These are phyloP conservation scores for Aleurites moluccanus DNA, from an alignment of 441 rosid genomes.

Conservation along the genomic window DNA sequence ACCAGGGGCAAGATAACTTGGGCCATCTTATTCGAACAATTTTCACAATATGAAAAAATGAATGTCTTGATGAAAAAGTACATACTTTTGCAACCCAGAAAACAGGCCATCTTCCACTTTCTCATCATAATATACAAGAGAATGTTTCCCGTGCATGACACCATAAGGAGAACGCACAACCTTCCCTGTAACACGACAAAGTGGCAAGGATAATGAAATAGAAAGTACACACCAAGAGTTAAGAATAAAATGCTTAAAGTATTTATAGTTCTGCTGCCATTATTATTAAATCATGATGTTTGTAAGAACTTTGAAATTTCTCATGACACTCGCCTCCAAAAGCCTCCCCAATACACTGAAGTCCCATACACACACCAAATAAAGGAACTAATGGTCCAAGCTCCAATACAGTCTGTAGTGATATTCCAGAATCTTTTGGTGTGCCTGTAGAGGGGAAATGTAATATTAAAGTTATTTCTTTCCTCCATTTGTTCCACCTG, in stretches of 20 bases:
- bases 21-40: background rate
- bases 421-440: conserved; percentile 94
- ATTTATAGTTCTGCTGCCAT: background rate
- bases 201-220: conserved; percentile 1
- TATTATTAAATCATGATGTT: conserved; percentile 9
- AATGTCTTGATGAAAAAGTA: background rate
- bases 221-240: conserved; percentile 9
- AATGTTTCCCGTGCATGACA: conserved; percentile 94
- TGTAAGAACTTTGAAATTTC: conserved; percentile 15
- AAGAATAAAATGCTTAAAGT: background rate
- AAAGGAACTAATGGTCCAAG: conserved; percentile 82
- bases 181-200: conserved; percentile 59
- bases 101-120: conserved; percentile 83
- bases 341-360: conserved; percentile 98
- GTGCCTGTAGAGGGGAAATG: conserved; percentile 45
- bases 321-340: conserved; percentile 69
- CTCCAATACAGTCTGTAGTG: conserved; percentile 83
- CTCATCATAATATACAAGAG: conserved; percentile 80
- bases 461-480: background rate
- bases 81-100: conserved; percentile 75
- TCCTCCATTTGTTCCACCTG: background rate
- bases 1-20: background rate
- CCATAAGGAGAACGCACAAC: conserved; percentile 90
- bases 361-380: conserved; percentile 94
- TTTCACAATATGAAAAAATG: background rate